Evolutionary conservation across 2,329 filamentous ascomycete genomes (phyloP).

Genomic region (Ophiostoma sp.): DNA sequence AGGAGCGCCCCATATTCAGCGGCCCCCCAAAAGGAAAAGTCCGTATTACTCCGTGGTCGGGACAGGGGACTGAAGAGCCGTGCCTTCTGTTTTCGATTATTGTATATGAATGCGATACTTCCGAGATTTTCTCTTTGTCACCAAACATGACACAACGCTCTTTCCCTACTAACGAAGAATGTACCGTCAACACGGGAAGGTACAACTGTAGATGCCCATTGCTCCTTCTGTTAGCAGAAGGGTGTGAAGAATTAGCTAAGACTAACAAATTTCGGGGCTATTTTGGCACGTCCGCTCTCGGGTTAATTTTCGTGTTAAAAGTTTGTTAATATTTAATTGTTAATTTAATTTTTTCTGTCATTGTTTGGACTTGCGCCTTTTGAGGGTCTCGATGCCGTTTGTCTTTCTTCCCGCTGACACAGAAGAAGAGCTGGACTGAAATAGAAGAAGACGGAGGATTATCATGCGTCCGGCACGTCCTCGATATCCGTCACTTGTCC

Average conservation of each 20-base stretch:
- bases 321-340: conserved; percentile 6
- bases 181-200: not conserved
- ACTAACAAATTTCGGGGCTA: conserved; percentile 10
- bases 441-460: conserved; percentile 15
- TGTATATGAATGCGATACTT: too few relatives aligned
- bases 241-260: not conserved
- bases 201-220: not conserved
- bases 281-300: conserved; percentile 16
- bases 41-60: not conserved
- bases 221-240: not conserved
- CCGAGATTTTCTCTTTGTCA: too few relatives aligned
- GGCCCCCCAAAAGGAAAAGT: not conserved
- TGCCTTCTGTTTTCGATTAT: not conserved
- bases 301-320: not conserved
- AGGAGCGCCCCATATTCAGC: not conserved
- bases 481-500: conserved; percentile 10
- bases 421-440: not conserved
- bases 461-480: conserved; percentile 16
- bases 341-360: conserved; percentile 20
- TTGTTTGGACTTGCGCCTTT: conserved; percentile 6
- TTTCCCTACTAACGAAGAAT: not conserved
- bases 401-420: conserved; percentile 14
- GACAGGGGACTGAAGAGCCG: not conserved
- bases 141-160: not conserved
- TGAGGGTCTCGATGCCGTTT: not conserved